Percentiles rank a stretch among this genome's conserved stretches.
These are phyloP conservation scores for Ustilago trichophora DNA, from an alignment of 1,284 basidiomycete species.

Conservation along the genomic window DNA sequence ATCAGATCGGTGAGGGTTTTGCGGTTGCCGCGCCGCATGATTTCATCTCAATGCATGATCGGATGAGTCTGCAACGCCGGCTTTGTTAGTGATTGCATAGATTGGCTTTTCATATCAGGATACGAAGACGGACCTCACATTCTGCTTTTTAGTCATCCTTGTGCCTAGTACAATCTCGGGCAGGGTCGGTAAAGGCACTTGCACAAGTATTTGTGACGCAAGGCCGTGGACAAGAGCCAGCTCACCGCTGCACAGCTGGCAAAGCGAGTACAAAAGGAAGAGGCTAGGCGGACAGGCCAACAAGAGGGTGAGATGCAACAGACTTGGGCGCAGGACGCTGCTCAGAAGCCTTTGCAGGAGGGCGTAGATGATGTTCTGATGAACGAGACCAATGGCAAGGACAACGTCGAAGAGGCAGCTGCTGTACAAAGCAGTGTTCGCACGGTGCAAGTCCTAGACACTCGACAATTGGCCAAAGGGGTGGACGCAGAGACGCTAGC, in stretches of 20 bases:
- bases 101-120: too few species aligned
- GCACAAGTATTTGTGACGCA: conserved; percentile 76
- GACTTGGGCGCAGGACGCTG: conserved; percentile 1
- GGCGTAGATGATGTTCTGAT: background rate
- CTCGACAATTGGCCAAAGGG: background rate
- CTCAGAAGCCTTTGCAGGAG: background rate
- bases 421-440: background rate
- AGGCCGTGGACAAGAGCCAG: conserved; percentile 80
- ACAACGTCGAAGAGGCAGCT: background rate
- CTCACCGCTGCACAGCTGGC: conserved; percentile 38
- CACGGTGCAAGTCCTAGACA: conserved; percentile 15
- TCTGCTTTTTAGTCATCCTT: too few species aligned
- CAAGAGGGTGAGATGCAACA: conserved; percentile 1
- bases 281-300: background rate
- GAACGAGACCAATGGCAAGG: background rate
- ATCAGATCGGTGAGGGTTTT: too few species aligned
- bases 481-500: conserved; percentile 13
- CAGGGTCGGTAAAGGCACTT: too few species aligned
- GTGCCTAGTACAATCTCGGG: too few species aligned
- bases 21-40: too few species aligned
- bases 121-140: too few species aligned
- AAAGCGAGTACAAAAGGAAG: background rate
- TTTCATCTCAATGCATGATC: too few species aligned
- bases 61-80: too few species aligned
- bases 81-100: too few species aligned